These are phyloP conservation scores for Endocalyx cinctus DNA, from an alignment of 2,329 filamentous ascomycete genomes.

Conservation along the genomic window DNA sequence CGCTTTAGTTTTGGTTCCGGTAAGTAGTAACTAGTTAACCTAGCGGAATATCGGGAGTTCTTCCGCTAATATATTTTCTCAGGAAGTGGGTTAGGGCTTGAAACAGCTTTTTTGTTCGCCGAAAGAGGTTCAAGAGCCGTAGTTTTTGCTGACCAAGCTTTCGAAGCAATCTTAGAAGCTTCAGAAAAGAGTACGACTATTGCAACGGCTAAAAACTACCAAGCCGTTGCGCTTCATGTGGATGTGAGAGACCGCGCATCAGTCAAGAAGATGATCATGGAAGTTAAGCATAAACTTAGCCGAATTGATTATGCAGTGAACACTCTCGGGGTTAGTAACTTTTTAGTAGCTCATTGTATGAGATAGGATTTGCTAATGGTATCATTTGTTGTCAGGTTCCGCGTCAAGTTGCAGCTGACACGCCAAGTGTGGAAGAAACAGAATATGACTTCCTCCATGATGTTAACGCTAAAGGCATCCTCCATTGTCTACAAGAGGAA, in stretches of 20 bases:
- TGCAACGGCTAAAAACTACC: slow-evolving; percentile 6
- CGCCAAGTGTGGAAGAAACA: slow-evolving; percentile 6
- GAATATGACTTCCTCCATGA: slow-evolving; percentile 15
- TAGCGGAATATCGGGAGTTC: not conserved
- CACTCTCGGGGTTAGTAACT: slow-evolving; percentile 3
- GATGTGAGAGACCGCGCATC: slow-evolving; percentile 12
- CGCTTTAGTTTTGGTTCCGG: slow-evolving; percentile 10
- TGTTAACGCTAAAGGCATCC: slow-evolving; percentile 13
- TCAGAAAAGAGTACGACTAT: slow-evolving; percentile 9
- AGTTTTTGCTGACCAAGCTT: slow-evolving; percentile 10
- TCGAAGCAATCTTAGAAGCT: slow-evolving; percentile 5
- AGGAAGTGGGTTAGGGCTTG: slow-evolving; percentile 14
- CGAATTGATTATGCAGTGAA: slow-evolving; percentile 8
- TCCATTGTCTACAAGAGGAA: slow-evolving; percentile 16
- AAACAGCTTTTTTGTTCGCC: slow-evolving; percentile 11
- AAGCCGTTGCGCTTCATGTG: slow-evolving; percentile 7
- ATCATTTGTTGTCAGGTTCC: slow-evolving; percentile 5
- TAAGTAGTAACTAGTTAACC: slow-evolving; percentile 5
- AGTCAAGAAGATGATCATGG: slow-evolving; percentile 6
- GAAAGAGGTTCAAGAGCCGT: slow-evolving; percentile 14
- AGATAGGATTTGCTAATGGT: not conserved
- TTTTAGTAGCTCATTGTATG: too few relatives aligned
- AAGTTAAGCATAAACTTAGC: slow-evolving; percentile 1
- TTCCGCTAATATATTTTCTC: not conserved
- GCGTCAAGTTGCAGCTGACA: slow-evolving; percentile 3